These are phyloP conservation scores for Exophiala bonariae DNA, from an alignment of 2,329 filamentous ascomycete species.

Conservation along the genomic window DNA sequence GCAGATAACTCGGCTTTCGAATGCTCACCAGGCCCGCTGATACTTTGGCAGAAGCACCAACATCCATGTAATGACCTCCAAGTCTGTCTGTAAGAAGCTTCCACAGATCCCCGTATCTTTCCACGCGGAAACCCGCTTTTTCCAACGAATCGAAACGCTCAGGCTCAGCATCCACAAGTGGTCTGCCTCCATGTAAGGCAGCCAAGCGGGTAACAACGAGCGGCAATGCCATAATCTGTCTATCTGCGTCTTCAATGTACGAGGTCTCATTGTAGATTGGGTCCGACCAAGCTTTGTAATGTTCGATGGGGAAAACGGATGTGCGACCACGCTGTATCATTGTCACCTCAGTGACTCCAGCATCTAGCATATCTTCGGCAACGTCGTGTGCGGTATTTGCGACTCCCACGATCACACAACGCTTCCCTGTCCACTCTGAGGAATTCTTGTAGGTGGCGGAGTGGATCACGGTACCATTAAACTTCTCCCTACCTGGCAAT, in stretches of 20 bases:
- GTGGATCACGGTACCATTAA: conserved; percentile 1
- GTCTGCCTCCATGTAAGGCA: conserved; percentile 31
- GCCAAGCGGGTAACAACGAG: conserved; percentile 28
- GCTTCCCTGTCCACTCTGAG: conserved; percentile 39
- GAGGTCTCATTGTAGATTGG: conserved; percentile 24
- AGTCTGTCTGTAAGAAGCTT: conserved; percentile 41
- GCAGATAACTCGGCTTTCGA: no score
- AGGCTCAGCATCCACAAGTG: conserved; percentile 29
- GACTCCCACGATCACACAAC: conserved; percentile 47
- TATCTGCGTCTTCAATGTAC: conserved; percentile 25
- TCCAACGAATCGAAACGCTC: conserved; percentile 42
- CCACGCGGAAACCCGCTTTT: conserved; percentile 43
- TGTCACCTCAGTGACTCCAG: conserved; percentile 43
- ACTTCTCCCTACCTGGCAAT: conserved; percentile 1
- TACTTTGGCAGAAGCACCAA: conserved; percentile 44
- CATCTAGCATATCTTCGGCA: conserved; percentile 47
- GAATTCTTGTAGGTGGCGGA: conserved; percentile 32
- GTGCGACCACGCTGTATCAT: conserved; percentile 49
- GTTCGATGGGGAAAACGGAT: conserved; percentile 23
- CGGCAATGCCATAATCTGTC: conserved; percentile 30
- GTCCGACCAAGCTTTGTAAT: conserved; percentile 22
- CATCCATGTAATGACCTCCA: conserved; percentile 51
- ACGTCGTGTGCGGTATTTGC: conserved; percentile 51
- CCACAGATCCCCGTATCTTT: conserved; percentile 38
- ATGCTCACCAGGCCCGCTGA: conserved; percentile 34